Conservation (phyloP, 2,329 filamentous ascomycete genomes). For the Neonectria coccinea region DNA sequence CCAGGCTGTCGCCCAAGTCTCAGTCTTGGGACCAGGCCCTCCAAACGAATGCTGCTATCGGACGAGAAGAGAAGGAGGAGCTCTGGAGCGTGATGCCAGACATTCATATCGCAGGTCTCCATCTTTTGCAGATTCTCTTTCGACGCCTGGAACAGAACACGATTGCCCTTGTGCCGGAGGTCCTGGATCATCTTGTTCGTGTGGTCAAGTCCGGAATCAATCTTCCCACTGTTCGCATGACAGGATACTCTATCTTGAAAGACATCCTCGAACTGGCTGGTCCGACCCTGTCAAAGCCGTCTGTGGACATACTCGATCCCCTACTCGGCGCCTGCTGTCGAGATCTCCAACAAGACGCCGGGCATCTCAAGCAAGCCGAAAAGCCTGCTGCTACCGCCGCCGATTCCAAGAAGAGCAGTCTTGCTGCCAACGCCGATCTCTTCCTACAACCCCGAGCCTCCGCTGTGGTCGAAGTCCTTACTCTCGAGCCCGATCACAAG, state of each 20-base stretch:
- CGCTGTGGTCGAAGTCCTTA: constrained; percentile 47
- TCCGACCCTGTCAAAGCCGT: constrained; percentile 73
- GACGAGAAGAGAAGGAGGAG: constrained; percentile 83
- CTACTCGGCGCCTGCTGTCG: constrained; percentile 77
- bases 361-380: constrained; percentile 57
- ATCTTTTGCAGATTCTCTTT: constrained; percentile 69
- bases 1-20: constrained; percentile 61
- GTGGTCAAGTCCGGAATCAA: constrained; percentile 72
- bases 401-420: constrained; percentile 54
- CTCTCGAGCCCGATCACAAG: constrained; percentile 60
- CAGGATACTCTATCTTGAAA: constrained; percentile 70
- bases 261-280: constrained; percentile 72
- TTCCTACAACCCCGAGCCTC: constrained; percentile 66
- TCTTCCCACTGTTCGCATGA: constrained; percentile 66
- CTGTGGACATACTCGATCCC: constrained; percentile 70
- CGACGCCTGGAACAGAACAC: constrained; percentile 69
- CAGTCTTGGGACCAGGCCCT: constrained; percentile 62
- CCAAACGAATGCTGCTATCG: constrained; percentile 78
- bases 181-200: constrained; percentile 78
- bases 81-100: constrained; percentile 79
- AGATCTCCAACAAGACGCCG: constrained; percentile 73
- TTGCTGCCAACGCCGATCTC: constrained; percentile 75
- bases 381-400: constrained; percentile 48
- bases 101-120: constrained; percentile 78
- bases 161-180: constrained; percentile 69